A percentile compares a stretch with the other conserved stretches of the same genome.
phyloP scores from a whole-genome alignment of 768 basidiomycete species.

The Galerina sulciceps region DNA sequence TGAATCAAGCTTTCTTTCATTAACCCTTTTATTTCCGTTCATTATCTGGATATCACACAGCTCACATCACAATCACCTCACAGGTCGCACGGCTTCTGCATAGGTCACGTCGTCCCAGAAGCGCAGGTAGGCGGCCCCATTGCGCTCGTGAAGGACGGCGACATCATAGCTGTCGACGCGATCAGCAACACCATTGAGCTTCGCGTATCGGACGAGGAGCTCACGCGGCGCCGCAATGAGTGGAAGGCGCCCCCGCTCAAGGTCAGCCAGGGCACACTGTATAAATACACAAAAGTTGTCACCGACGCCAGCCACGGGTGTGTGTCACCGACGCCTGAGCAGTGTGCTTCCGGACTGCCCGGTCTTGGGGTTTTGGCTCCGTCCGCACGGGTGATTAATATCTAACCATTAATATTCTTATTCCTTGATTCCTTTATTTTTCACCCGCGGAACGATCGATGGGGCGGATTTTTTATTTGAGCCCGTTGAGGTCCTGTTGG shows the following conservation, averaged over 20 bases:
- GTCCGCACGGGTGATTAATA: too few species aligned
- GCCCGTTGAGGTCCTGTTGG: too few species aligned
- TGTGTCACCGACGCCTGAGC: slow-evolving; percentile 81
- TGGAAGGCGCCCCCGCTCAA: slow-evolving; percentile 92
- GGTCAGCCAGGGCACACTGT: slow-evolving; percentile 79
- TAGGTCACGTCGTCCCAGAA: slow-evolving; percentile 97
- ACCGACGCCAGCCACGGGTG: slow-evolving; percentile 93
- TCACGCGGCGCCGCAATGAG: slow-evolving; percentile 66
- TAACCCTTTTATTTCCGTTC: not conserved
- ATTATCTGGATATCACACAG: not conserved
- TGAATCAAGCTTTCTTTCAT: not conserved
- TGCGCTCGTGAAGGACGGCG: slow-evolving; percentile 87
- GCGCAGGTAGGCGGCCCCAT: slow-evolving; percentile 95
- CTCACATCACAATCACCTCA: not conserved
- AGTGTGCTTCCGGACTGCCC: too few species aligned
- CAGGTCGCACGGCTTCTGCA: slow-evolving; percentile 95
- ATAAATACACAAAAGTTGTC: slow-evolving; percentile 89
- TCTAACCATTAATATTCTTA: too few species aligned
- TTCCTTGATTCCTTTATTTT: too few species aligned
- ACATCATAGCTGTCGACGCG: slow-evolving; percentile 87
- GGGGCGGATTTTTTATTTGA: too few species aligned
- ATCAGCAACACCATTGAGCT: slow-evolving; percentile 83
- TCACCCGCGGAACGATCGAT: too few species aligned
- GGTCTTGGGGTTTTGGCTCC: too few species aligned
- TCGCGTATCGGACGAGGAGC: slow-evolving; percentile 77